These are phyloP conservation scores for Zopfochytrium polystomum DNA, from an alignment of 371 early-diverging fungal genomes.

Conservation along the genomic window DNA sequence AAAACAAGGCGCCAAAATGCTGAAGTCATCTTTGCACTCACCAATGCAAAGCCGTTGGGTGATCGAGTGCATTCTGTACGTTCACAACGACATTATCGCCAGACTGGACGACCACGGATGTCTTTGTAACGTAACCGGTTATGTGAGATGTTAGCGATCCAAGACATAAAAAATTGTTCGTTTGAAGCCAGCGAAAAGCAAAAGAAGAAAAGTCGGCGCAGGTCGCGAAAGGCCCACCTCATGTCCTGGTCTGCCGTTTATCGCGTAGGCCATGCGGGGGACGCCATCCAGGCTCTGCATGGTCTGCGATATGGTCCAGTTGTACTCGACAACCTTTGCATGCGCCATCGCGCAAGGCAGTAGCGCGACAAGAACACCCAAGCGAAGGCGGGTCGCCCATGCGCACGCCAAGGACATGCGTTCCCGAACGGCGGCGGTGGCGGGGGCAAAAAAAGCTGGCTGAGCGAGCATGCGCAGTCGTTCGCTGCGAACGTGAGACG, in stretches of 20 bases:
- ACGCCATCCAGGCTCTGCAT: slow-evolving; percentile 19
- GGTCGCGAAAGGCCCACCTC: neutral
- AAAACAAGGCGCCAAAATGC: too few species aligned
- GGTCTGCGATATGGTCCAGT: slow-evolving; percentile 18
- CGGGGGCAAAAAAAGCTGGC: too few species aligned
- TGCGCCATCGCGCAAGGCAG: neutral
- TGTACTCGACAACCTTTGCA: slow-evolving; percentile 1
- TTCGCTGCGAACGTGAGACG: too few species aligned
- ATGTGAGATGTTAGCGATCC: slow-evolving; percentile 18
- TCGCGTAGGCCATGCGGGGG: slow-evolving; percentile 4
- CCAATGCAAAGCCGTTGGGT: slow-evolving; percentile 60
- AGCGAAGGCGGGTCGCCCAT: too few species aligned
- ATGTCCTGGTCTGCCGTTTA: slow-evolving; percentile 11
- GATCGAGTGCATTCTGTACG: slow-evolving; percentile 51
- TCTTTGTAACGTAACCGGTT: too few species aligned
- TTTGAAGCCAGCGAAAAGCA: neutral
- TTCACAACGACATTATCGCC: slow-evolving; percentile 13
- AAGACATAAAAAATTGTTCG: neutral
- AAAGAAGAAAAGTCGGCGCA: too few species aligned
- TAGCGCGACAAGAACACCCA: too few species aligned
- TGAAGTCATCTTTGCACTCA: slow-evolving; percentile 54
- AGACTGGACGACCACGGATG: slow-evolving; percentile 6
- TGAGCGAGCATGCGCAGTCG: too few species aligned
- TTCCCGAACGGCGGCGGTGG: too few species aligned
- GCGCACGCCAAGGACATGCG: too few species aligned